phyloP scores from a whole-genome alignment of 176 grass and related monocot species.

The Triticum dicoccoides region DNA sequence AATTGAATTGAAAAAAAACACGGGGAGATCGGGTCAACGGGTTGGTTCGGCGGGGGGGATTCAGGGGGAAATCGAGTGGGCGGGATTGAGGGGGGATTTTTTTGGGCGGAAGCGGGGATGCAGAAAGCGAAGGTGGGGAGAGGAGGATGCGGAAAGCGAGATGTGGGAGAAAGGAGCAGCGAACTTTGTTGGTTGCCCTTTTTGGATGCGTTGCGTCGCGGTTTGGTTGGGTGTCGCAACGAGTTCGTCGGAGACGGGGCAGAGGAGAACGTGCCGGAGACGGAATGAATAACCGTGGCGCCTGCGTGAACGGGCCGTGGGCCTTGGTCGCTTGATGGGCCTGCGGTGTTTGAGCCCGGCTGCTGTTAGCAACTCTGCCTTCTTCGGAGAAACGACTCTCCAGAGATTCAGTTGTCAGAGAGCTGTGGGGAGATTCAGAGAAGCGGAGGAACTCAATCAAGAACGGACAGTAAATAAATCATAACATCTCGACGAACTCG shows the following conservation, averaged over 20 bases:
- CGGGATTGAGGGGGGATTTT: not conserved
- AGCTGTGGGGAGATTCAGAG: not conserved
- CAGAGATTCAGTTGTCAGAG: not conserved
- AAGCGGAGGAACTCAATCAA: not conserved
- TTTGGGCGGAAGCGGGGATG: not conserved
- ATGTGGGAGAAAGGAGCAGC: not conserved
- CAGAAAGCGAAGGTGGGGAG: not conserved
- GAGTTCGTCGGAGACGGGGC: slow-evolving; percentile 10
- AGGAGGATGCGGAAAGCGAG: slow-evolving; percentile 2
- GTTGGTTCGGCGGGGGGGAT: not conserved
- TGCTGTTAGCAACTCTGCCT: not conserved
- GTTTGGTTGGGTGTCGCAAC: not conserved
- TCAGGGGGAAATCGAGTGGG: not conserved
- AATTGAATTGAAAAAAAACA: not conserved
- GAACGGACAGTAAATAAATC: not conserved
- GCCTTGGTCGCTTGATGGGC: not conserved
- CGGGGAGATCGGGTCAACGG: not conserved
- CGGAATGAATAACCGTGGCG: not conserved
- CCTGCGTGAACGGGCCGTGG: not conserved
- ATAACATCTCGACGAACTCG: not conserved
- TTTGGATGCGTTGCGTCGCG: slow-evolving; percentile 3
- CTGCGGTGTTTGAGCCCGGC: not conserved
- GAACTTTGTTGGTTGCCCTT: not conserved
- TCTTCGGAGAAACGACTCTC: not conserved
- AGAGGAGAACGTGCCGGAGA: not conserved